Evolutionary conservation across 2,329 filamentous ascomycete genomes (phyloP), one percentile per base, ranked within the genome.

Genomic region (Phaeosphaeria sp.): DNA sequence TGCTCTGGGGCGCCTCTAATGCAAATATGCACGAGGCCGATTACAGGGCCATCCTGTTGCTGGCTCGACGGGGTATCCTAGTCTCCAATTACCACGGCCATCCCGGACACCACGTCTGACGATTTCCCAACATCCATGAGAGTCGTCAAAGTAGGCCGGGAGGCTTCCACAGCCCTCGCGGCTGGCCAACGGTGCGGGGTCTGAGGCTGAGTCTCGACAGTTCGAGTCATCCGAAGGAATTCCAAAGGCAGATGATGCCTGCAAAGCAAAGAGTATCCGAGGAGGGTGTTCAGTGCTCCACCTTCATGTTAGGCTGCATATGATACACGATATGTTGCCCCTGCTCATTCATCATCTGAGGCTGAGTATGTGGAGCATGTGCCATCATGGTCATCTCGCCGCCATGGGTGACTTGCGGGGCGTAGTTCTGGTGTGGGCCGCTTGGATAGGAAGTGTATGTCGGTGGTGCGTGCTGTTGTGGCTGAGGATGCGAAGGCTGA

Each of bases 311-410:
- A 7, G 72, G 66, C 43, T 70, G 70, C 63, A 77, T 72, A 49
- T 75, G 74, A 51, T 78, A 79, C 67, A 78, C 77, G 60, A 79
- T 77, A 57, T 77, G 67, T 49, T 70, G 74, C n/a, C 71, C 68
- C 50, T 74, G 72, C 50, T 76, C 74, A 27, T 68, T 67, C 67
- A 78, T 78, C 75, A 79, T 77, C 50, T 74, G 74, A 21, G 68
- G 45, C 54, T 74, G 74, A 9, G 64, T 56, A 49, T 75, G 74
- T 39, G 69, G 64, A 22, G 71, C 65, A 18, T 73, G 74, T 22
- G 69, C 67, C 74, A 77, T 76, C 74, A 77, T 73, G 7, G 71
- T 66, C 70, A 75, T 75, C 13, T 78, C 75, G 21, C 72, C 66
- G 1, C 68, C 65, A 44, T 78, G 76, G 40, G 66, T 75, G 15